A percentile compares a stretch with the other conserved stretches of the same genome.
Conservation (phyloP, 2,329 filamentous ascomycete species). For the Neofusicoccum sp. region DNA sequence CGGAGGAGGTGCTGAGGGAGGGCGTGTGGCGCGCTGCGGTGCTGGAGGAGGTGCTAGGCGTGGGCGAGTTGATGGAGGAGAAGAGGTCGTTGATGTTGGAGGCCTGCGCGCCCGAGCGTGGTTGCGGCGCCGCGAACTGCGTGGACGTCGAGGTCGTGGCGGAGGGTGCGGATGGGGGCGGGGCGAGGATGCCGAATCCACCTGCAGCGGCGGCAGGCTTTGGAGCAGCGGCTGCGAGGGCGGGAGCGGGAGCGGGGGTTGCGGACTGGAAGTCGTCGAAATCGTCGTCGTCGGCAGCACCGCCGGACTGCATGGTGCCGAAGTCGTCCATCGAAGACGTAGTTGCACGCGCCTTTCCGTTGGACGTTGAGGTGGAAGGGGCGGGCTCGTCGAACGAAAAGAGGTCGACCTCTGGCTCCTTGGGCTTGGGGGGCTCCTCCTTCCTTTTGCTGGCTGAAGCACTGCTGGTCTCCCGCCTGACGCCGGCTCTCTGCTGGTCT, state of each 20-base stretch:
- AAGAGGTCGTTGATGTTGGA: constrained; percentile 79
- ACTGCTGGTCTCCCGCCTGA: constrained; percentile 38
- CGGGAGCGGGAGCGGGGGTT: constrained; percentile 53
- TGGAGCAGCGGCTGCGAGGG: constrained; percentile 34
- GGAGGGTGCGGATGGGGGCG: constrained; percentile 23
- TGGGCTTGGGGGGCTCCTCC: constrained; percentile 71
- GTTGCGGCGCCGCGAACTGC: constrained; percentile 78
- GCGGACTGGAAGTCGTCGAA: constrained; percentile 98
- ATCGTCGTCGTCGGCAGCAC: constrained; percentile 75
- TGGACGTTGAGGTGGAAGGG: constrained; percentile 44
- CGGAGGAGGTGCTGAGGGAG: constrained; percentile 43
- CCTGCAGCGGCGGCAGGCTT: constrained; percentile 24
- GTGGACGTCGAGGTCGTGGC: constrained; percentile 52
- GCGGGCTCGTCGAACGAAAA: constrained; percentile 80
- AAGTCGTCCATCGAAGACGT: constrained; percentile 45
- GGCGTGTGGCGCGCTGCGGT: constrained; percentile 35
- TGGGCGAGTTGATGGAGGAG: constrained; percentile 74
- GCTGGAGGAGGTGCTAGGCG: constrained; percentile 54
- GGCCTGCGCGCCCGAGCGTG: constrained; percentile 78
- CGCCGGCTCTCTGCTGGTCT: constrained; percentile 33
- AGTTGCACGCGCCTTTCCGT: constrained; percentile 43
- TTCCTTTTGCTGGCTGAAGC: constrained; percentile 51
- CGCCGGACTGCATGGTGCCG: constrained; percentile 46
- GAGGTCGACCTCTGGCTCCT: constrained; percentile 85
- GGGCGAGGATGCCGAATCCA: constrained; percentile 24